These are phyloP conservation scores for Neopestalotiopsis sp. DNA, from an alignment of 2,329 filamentous ascomycete genomes.

Conservation along the genomic window DNA sequence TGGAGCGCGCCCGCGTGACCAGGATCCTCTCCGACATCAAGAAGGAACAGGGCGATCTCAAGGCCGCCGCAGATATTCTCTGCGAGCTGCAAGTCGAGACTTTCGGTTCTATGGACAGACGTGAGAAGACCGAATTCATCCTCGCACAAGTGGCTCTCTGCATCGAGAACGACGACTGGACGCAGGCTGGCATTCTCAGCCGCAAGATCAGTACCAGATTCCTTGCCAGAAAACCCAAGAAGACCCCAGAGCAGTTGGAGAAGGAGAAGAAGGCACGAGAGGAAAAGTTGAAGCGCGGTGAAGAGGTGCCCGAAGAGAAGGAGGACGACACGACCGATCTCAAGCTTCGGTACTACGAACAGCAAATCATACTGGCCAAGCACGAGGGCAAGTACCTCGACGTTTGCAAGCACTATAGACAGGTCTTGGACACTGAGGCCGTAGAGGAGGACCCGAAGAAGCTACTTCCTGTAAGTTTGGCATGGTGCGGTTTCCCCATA, in stretches of 20 bases:
- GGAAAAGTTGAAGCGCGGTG: constrained; percentile 80
- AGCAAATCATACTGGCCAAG: constrained; percentile 94
- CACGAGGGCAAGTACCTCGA: constrained; percentile 98
- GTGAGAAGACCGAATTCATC: constrained; percentile 99
- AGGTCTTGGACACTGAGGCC: constrained; percentile 94
- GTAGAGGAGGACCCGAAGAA: constrained; percentile 89
- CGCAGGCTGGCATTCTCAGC: constrained; percentile 89
- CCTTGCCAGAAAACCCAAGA: constrained; percentile 88
- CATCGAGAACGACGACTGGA: constrained; percentile 96
- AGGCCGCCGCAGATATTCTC: constrained; percentile 87
- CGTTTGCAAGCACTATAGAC: constrained; percentile 96
- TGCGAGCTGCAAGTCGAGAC: constrained; percentile 99
- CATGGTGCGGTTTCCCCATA: not conserved
- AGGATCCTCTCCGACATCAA: constrained; percentile 97
- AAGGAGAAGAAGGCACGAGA: constrained; percentile 90
- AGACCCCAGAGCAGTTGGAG: constrained; percentile 85
- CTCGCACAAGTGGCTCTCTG: constrained; percentile 92
- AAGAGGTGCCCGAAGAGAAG: constrained; percentile 78
- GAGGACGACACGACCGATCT: constrained; percentile 94
- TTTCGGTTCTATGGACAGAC: constrained; percentile 95
- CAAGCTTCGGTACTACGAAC: constrained; percentile 95
- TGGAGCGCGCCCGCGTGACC: constrained; percentile 94
- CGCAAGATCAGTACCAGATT: constrained; percentile 98
- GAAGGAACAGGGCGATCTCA: constrained; percentile 91
- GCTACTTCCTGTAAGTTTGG: constrained; percentile 75